These are phyloP conservation scores for Tuber aestivum DNA, from an alignment of 495 filamentous ascomycete species.

Conservation along the genomic window DNA sequence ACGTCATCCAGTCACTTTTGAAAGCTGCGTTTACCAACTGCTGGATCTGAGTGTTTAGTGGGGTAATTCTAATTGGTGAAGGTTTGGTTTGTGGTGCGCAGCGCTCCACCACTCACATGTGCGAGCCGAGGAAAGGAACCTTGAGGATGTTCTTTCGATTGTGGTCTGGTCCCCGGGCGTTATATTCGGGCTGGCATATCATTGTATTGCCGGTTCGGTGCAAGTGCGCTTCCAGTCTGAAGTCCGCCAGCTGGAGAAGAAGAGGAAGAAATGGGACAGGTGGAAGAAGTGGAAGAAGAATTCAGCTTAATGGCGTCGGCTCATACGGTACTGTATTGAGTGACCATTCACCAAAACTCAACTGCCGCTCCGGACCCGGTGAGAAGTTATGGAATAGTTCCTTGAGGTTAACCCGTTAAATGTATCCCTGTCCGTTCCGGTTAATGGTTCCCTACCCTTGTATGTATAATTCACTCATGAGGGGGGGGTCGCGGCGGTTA, in stretches of 20 bases:
- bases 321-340: neutral
- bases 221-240: neutral
- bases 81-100: neutral
- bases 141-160: neutral
- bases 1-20: neutral
- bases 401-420: neutral
- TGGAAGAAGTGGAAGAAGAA: neutral
- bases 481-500: neutral
- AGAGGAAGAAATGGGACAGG: neutral
- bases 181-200: neutral
- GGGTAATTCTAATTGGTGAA: neutral
- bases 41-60: neutral
- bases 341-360: neutral
- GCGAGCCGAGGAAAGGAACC: neutral
- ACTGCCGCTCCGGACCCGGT: neutral
- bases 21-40: neutral
- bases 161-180: neutral
- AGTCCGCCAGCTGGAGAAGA: neutral
- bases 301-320: neutral
- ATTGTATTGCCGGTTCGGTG: neutral
- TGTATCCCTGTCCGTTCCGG: neutral
- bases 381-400: neutral
- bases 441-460: neutral
- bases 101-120: neutral
- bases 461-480: neutral